Evolutionary conservation across 140 eudicot species (phyloP).

Genomic region (Anethum foeniculum): DNA sequence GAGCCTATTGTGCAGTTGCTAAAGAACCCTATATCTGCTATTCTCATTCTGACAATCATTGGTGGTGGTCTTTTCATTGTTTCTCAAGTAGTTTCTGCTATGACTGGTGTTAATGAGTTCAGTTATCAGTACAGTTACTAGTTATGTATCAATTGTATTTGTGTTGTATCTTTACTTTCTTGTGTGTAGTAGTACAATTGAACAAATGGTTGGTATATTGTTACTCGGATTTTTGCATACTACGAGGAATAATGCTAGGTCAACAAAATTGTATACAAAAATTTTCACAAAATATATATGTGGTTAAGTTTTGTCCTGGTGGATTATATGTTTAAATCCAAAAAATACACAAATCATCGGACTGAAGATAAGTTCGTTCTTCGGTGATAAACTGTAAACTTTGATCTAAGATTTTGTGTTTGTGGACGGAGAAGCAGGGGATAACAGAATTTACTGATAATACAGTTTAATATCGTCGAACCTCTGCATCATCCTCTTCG

Average conservation of each 20-base stretch:
- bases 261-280: too few relatives aligned
- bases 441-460: background rate
- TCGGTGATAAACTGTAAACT: too few relatives aligned
- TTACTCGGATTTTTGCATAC: background rate
- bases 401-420: background rate
- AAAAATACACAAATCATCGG: background rate
- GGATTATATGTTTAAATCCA: background rate
- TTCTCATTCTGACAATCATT: slow-evolving; percentile 53
- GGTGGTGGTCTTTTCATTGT: slow-evolving; percentile 74
- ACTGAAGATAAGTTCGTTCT: background rate
- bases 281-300: too few relatives aligned
- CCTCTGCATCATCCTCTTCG: too few relatives aligned
- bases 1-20: slow-evolving; percentile 75
- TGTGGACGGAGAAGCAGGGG: background rate
- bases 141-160: background rate
- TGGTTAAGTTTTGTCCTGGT: background rate
- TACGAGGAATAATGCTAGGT: too few relatives aligned
- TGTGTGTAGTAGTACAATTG: background rate
- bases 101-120: slow-evolving; percentile 93
- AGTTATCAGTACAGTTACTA: slow-evolving; percentile 61
- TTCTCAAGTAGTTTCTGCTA: slow-evolving; percentile 82
- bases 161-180: background rate
- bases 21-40: slow-evolving; percentile 88
- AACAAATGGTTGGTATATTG: too few relatives aligned
- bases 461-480: too few relatives aligned